Conservation (phyloP, 129 eudicot species). For the Pittosporum tobira region DNA sequence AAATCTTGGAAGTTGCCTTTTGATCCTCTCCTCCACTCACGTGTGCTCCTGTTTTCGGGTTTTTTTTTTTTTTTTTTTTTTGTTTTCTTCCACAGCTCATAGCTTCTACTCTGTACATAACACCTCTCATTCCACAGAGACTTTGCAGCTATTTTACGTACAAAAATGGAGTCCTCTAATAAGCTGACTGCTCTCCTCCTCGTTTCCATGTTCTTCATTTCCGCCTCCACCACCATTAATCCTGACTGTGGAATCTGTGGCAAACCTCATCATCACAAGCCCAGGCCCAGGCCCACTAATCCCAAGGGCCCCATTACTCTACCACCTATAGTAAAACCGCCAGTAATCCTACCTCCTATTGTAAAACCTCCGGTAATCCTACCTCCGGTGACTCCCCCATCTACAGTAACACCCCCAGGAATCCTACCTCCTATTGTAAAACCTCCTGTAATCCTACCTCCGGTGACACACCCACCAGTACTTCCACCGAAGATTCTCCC, state of each 20-base stretch:
- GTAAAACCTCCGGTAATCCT: conserved; percentile 9
- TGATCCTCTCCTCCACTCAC: conserved; percentile 28
- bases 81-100: conserved; percentile 10
- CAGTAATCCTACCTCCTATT: conserved; percentile 17
- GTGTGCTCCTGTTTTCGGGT: conserved; percentile 24
- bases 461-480: neutral
- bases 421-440: conserved; percentile 9
- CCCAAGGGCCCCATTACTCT: conserved; percentile 14
- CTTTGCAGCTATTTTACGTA: neutral
- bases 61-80: conserved; percentile 17
- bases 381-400: neutral
- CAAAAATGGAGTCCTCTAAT: conserved; percentile 38
- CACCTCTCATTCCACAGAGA: conserved; percentile 11
- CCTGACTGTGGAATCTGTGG: conserved; percentile 57
- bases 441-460: conserved; percentile 15
- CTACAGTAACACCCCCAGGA: conserved; percentile 1
- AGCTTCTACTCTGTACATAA: conserved; percentile 27
- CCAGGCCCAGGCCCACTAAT: conserved; percentile 16
- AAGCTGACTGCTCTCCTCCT: conserved; percentile 59
- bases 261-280: conserved; percentile 23
- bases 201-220: conserved; percentile 55
- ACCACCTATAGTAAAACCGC: conserved; percentile 21
- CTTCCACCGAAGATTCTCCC: conserved; percentile 12
- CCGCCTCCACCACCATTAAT: conserved; percentile 49
- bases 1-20: conserved; percentile 23